Percentiles rank a stretch among this genome's conserved stretches.
phyloP scores from a whole-genome alignment of 2,329 filamentous ascomycete genomes.

The Ramichloridium luteum region DNA sequence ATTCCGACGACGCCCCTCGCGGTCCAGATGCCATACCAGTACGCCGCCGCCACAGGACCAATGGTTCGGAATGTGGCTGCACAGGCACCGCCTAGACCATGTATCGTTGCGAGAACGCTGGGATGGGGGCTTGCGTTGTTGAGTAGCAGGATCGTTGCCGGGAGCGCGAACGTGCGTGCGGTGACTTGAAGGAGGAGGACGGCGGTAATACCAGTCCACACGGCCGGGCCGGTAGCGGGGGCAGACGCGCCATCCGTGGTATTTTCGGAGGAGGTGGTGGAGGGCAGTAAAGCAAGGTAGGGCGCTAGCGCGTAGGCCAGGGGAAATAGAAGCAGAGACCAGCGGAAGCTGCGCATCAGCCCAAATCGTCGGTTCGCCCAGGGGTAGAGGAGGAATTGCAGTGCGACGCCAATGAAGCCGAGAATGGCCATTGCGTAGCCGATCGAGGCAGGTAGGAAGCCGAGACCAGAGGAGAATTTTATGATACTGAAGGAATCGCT shows the following conservation, averaged over 20 bases:
- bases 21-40: constrained; percentile 42
- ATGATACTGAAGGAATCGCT: too few species aligned
- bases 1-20: constrained; percentile 42
- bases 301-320: constrained; percentile 57
- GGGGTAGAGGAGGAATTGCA: constrained; percentile 64
- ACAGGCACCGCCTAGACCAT: constrained; percentile 47
- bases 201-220: constrained; percentile 54
- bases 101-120: constrained; percentile 44
- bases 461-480: constrained; percentile 59
- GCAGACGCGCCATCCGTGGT: constrained; percentile 19
- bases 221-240: constrained; percentile 41
- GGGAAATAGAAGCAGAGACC: constrained; percentile 59
- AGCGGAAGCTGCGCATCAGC: constrained; percentile 54
- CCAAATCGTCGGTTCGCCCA: constrained; percentile 53
- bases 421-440: constrained; percentile 69
- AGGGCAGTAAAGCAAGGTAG: constrained; percentile 57
- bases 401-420: constrained; percentile 59
- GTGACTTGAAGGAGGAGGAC: constrained; percentile 59
- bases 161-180: constrained; percentile 56
- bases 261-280: constrained; percentile 32
- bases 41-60: constrained; percentile 43
- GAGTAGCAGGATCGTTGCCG: constrained; percentile 43
- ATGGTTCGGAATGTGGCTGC: constrained; percentile 43
- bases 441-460: constrained; percentile 57
- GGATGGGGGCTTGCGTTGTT: constrained; percentile 48